These are phyloP conservation scores for Pythium phragmitis DNA, from an alignment of 352 stramenopile species.

Conservation along the genomic window DNA sequence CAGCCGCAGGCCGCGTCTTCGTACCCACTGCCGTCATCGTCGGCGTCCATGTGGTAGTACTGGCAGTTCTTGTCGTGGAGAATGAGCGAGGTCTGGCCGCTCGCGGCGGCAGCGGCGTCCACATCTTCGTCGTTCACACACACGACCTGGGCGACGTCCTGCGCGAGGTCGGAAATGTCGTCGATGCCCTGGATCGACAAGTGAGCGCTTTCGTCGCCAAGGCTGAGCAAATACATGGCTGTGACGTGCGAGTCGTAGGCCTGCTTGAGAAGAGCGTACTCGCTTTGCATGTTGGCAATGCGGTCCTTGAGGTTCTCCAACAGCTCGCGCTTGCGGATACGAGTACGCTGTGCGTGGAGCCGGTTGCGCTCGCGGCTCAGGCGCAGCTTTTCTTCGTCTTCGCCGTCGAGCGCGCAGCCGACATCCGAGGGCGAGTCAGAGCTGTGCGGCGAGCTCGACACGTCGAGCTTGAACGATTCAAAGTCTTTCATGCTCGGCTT, in stretches of 20 bases:
- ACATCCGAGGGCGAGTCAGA: slow-evolving; percentile 37
- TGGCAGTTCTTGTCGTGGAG: slow-evolving; percentile 47
- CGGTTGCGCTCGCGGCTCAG: slow-evolving; percentile 76
- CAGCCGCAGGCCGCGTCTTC: slow-evolving; percentile 27
- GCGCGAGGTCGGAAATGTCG: slow-evolving; percentile 41
- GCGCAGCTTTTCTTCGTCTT: slow-evolving; percentile 66
- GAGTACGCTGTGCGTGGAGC: slow-evolving; percentile 69
- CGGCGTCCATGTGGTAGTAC: slow-evolving; percentile 34
- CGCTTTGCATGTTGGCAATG: slow-evolving; percentile 56
- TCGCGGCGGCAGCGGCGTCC: slow-evolving; percentile 26
- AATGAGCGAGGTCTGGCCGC: slow-evolving; percentile 30
- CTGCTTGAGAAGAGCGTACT: slow-evolving; percentile 67
- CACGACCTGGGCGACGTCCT: slow-evolving; percentile 38
- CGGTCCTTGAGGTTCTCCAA: slow-evolving; percentile 74
- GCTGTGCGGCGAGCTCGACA: slow-evolving; percentile 27
- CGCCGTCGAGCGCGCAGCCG: slow-evolving; percentile 3
- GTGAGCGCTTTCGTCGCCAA: slow-evolving; percentile 39
- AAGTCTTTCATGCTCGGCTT: slow-evolving; percentile 26
- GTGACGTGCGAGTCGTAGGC: slow-evolving; percentile 76
- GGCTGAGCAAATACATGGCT: slow-evolving; percentile 55
- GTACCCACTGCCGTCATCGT: slow-evolving; percentile 26
- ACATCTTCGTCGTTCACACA: slow-evolving; percentile 37
- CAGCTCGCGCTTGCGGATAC: slow-evolving; percentile 74
- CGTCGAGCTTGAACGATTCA: slow-evolving; percentile 39
- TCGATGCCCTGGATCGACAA: slow-evolving; percentile 53